These are phyloP conservation scores for Taphrina deformans DNA, from an alignment of 1,139 yeast species.

Conservation along the genomic window DNA sequence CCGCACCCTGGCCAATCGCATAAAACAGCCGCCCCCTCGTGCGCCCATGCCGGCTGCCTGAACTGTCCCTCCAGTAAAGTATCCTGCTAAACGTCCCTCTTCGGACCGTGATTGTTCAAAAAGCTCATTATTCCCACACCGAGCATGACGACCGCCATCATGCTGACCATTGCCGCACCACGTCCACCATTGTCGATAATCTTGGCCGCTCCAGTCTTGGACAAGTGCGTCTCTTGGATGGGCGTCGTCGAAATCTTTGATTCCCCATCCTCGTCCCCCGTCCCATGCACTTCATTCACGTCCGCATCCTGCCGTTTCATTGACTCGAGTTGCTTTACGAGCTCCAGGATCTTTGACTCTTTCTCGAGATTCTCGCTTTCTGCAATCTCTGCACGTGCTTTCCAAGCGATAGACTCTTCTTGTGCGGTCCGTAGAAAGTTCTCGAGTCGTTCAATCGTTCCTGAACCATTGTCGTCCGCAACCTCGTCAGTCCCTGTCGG, in stretches of 20 bases:
- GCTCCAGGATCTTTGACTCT: constrained; percentile 4
- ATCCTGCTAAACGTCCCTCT: background rate
- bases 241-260: background rate
- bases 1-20: background rate
- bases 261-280: background rate
- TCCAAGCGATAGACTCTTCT: background rate
- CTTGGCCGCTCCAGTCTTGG: background rate
- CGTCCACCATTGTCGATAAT: background rate
- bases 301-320: background rate
- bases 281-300: too few species aligned
- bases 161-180: constrained; percentile 28
- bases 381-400: constrained; percentile 4
- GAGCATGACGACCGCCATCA: constrained; percentile 27
- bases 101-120: constrained; percentile 19
- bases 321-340: background rate
- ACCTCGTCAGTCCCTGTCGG: constrained; percentile 13
- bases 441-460: constrained; percentile 8
- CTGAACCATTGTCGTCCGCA: constrained; percentile 8
- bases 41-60: too few species aligned
- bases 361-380: background rate
- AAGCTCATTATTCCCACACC: constrained; percentile 22
- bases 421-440: background rate
- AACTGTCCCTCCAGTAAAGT: too few species aligned
- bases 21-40: background rate
- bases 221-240: background rate